Percentiles rank a stretch among this genome's conserved stretches.
These are phyloP conservation scores for Aureobasidium mangrovei DNA, from an alignment of 2,329 filamentous ascomycete species.

Conservation along the genomic window DNA sequence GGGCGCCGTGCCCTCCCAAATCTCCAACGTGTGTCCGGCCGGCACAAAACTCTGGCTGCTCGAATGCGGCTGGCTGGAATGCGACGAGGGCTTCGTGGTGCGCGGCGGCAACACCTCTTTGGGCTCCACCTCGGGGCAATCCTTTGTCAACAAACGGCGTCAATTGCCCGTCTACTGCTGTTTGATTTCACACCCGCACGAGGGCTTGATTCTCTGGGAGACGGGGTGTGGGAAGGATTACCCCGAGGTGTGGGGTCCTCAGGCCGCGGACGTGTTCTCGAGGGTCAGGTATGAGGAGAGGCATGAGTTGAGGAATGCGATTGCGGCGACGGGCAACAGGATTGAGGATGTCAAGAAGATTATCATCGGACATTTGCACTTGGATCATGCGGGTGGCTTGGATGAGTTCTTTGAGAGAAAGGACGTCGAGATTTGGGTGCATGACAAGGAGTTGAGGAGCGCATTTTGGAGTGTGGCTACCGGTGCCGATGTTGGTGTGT, in stretches of 20 bases:
- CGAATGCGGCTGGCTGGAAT: conserved; percentile 37
- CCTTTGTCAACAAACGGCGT: conserved; percentile 35
- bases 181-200: conserved; percentile 37
- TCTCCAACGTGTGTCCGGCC: conserved; percentile 31
- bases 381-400: conserved; percentile 29
- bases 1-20: conserved; percentile 26
- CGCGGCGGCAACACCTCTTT: conserved; percentile 34
- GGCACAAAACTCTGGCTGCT: conserved; percentile 42
- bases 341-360: conserved; percentile 31
- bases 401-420: conserved; percentile 27
- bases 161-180: conserved; percentile 35
- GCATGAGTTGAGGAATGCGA: conserved; percentile 28
- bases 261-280: conserved; percentile 27
- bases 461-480: conserved; percentile 30
- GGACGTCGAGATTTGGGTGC: conserved; percentile 30
- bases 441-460: conserved; percentile 25
- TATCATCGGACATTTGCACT: conserved; percentile 29
- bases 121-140: conserved; percentile 25
- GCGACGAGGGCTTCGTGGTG: conserved; percentile 40
- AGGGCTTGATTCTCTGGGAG: conserved; percentile 39
- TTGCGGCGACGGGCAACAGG: conserved; percentile 28
- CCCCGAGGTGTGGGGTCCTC: conserved; percentile 28
- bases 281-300: conserved; percentile 27
- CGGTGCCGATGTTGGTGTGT: conserved; percentile 28
- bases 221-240: conserved; percentile 39